Conservation (phyloP, 192 early-diverging fungal genomes). For the Coemansia interrupta region DNA sequence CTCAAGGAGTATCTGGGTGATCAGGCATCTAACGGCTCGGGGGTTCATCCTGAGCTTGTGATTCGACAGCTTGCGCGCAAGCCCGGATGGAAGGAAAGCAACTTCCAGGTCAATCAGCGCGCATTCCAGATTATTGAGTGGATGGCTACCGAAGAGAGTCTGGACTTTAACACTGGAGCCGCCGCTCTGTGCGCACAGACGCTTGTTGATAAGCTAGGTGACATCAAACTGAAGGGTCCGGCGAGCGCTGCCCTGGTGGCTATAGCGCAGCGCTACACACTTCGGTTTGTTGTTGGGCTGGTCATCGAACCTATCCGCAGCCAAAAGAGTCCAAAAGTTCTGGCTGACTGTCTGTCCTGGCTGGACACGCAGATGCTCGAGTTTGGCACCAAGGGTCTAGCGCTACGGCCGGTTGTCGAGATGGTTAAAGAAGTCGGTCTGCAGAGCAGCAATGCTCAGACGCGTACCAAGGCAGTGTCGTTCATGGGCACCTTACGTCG, state of each 20-base stretch:
- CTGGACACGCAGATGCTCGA: constrained; percentile 80
- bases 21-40: constrained; percentile 51
- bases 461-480: constrained; percentile 74
- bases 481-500: constrained; percentile 79
- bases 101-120: constrained; percentile 85
- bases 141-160: constrained; percentile 57
- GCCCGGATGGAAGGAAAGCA: constrained; percentile 96
- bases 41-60: constrained; percentile 73
- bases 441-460: constrained; percentile 78
- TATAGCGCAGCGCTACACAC: constrained; percentile 70
- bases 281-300: constrained; percentile 79
- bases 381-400: constrained; percentile 82
- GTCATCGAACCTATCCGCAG: constrained; percentile 73
- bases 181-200: constrained; percentile 70
- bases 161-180: constrained; percentile 67
- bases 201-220: constrained; percentile 88
- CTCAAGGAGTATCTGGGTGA: constrained; percentile 65
- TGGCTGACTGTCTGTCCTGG: constrained; percentile 86
- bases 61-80: constrained; percentile 74
- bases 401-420: constrained; percentile 74
- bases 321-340: constrained; percentile 84
- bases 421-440: constrained; percentile 74
- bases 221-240: constrained; percentile 87
- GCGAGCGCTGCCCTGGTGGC: constrained; percentile 75
- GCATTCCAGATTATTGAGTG: constrained; percentile 73